Evolutionary conservation across 2,329 filamentous ascomycete species (phyloP).

Genomic region (Arthrobotrys entomopaga): DNA sequence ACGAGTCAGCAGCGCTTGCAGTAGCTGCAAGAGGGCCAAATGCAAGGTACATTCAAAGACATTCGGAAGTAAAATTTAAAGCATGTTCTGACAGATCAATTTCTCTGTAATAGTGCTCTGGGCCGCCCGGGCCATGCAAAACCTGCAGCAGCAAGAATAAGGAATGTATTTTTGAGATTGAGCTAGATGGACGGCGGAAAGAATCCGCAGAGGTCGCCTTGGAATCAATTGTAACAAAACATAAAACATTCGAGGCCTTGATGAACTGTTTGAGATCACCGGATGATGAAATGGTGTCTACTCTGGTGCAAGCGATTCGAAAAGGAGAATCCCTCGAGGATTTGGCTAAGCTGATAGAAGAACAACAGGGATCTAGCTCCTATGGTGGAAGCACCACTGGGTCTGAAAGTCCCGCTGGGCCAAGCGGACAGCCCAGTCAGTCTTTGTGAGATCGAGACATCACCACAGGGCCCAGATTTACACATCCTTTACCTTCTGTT

Average conservation of each 20-base stretch:
- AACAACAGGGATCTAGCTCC: not conserved
- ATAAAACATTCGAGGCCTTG: constrained; percentile 24
- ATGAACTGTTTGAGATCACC: constrained; percentile 25
- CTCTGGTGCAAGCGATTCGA: constrained; percentile 39
- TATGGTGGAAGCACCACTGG: not conserved
- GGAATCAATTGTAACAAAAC: constrained; percentile 27
- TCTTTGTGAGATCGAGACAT: not conserved
- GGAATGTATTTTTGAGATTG: constrained; percentile 38
- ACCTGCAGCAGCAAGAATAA: constrained; percentile 22
- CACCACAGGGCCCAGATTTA: not conserved
- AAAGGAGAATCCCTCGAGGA: constrained; percentile 17
- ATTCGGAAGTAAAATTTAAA: not conserved
- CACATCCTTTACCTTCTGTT: not conserved
- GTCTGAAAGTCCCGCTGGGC: constrained; percentile 32
- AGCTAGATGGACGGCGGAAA: constrained; percentile 36
- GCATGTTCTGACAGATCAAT: not conserved
- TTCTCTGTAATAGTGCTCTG: constrained; percentile 28
- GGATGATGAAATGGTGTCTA: constrained; percentile 20
- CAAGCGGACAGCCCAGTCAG: constrained; percentile 7
- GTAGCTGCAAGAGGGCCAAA: constrained; percentile 41
- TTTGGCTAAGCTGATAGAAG: constrained; percentile 12
- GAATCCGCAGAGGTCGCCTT: constrained; percentile 37
- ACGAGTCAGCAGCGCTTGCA: constrained; percentile 37
- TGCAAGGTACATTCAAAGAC: constrained; percentile 33
- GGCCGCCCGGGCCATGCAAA: constrained; percentile 34